These are phyloP conservation scores for Beauveria rudraprayagi DNA, from an alignment of 2,329 filamentous ascomycete species.

Conservation along the genomic window DNA sequence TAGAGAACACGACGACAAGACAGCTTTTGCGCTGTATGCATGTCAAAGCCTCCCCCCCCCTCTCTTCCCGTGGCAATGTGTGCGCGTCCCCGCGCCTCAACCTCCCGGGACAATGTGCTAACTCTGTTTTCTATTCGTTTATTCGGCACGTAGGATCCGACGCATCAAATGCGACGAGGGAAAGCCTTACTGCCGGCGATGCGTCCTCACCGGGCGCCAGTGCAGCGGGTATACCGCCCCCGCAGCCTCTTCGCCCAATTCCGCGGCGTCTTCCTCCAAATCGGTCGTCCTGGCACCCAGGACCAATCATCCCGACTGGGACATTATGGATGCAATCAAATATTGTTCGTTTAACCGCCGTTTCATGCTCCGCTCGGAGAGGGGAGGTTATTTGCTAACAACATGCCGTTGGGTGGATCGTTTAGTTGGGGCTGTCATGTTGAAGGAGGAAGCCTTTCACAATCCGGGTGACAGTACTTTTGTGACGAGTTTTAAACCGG, in stretches of 20 bases:
- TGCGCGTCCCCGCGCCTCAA: background rate
- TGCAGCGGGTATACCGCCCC: conserved; percentile 6
- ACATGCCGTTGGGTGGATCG: background rate
- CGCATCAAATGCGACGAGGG: conserved; percentile 11
- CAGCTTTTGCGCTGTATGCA: background rate
- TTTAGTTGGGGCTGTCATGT: conserved; percentile 5
- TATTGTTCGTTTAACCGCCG: conserved; percentile 7
- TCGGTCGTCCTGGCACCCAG: background rate
- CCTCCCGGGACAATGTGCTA: background rate
- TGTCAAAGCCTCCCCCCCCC: background rate
- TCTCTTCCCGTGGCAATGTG: background rate
- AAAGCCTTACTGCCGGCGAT: conserved; percentile 10
- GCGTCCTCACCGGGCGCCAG: conserved; percentile 3
- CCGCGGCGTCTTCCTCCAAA: background rate
- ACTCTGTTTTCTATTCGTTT: background rate
- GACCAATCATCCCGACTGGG: background rate
- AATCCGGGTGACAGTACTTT: background rate
- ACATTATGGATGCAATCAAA: conserved; percentile 10
- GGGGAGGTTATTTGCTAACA: background rate
- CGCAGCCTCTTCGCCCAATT: background rate
- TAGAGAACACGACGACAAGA: background rate
- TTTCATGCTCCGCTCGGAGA: background rate
- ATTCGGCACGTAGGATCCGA: conserved; percentile 1
- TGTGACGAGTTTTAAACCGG: background rate
- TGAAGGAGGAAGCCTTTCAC: conserved; percentile 6